Conservation (phyloP, 495 filamentous ascomycete genomes). For the Aspergillus sclerotioniger region DNA sequence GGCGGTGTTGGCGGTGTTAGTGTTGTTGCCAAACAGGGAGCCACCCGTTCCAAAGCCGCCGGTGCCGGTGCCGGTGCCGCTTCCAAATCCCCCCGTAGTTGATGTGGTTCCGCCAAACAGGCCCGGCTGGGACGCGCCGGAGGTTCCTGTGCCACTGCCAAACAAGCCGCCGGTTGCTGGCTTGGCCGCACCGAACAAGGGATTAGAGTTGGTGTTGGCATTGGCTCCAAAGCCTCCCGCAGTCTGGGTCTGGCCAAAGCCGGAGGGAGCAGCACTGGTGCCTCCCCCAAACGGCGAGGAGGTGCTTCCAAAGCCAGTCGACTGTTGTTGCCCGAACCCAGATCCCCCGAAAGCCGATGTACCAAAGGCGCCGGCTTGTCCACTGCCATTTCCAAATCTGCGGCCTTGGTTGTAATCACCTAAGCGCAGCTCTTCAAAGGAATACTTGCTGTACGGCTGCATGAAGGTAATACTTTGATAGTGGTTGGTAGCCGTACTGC, state of each 20-base stretch:
- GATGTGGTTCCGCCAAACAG: conserved; percentile 29
- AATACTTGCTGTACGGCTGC: conserved; percentile 83
- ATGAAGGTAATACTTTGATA: conserved; percentile 89
- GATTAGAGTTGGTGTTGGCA: conserved; percentile 23
- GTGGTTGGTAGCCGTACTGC: conserved; percentile 57
- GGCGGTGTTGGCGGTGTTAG: conserved; percentile 23
- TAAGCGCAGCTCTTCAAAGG: conserved; percentile 83
- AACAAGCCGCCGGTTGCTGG: conserved; percentile 42
- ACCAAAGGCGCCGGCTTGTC: conserved; percentile 83
- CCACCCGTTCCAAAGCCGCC: conserved; percentile 31
- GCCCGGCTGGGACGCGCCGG: conserved; percentile 25
- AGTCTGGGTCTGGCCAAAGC: conserved; percentile 49
- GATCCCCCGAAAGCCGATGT: conserved; percentile 39
- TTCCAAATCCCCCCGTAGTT: conserved; percentile 32
- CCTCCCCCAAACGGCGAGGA: conserved; percentile 54
- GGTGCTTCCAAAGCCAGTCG: conserved; percentile 51
- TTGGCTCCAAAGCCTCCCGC: conserved; percentile 58
- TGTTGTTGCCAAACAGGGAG: conserved; percentile 47
- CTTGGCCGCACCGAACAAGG: conserved; percentile 40
- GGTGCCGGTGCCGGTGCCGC: conserved; percentile 29
- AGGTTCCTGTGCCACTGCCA: conserved; percentile 25
- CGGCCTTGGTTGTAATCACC: conserved; percentile 88
- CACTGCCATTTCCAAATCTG: conserved; percentile 73
- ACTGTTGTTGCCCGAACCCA: conserved; percentile 42
- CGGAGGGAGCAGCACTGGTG: conserved; percentile 46